phyloP scores from a whole-genome alignment of 2,329 filamentous ascomycete genomes.

The Aspergillus sp. region DNA sequence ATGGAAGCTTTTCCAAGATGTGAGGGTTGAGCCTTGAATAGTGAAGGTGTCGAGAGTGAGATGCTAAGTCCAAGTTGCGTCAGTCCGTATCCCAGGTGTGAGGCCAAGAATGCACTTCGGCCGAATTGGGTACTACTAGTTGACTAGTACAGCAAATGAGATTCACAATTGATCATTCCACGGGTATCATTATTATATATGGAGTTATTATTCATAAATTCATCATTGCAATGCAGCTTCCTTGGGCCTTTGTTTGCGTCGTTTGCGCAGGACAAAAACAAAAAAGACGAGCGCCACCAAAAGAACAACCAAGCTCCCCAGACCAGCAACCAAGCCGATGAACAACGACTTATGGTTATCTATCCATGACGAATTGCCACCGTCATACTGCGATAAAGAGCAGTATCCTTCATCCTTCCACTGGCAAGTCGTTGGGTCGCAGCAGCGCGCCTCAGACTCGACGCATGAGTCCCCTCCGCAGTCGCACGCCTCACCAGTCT shows the following conservation, averaged over 20 bases:
- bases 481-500: conserved; percentile 84
- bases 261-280: not conserved
- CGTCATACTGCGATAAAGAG: not conserved
- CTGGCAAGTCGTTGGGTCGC: conserved; percentile 19
- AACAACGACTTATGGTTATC: conserved; percentile 8
- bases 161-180: not conserved
- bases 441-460: conserved; percentile 16
- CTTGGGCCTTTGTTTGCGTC: not conserved
- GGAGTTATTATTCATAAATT: not conserved
- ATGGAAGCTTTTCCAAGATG: not conserved
- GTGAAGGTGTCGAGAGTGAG: not conserved
- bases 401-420: conserved; percentile 7
- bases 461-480: conserved; percentile 65
- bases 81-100: too few species aligned
- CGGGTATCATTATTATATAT: not conserved
- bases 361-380: conserved; percentile 6
- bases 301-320: conserved; percentile 15
- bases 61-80: not conserved
- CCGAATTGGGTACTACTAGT: too few species aligned
- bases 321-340: conserved; percentile 12
- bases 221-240: not conserved
- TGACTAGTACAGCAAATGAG: too few species aligned
- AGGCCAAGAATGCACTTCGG: too few species aligned
- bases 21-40: not conserved
- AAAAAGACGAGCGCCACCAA: not conserved